phyloP scores from a whole-genome alignment of 345 rosid genomes.

The Eucalyptus tenuipes region DNA sequence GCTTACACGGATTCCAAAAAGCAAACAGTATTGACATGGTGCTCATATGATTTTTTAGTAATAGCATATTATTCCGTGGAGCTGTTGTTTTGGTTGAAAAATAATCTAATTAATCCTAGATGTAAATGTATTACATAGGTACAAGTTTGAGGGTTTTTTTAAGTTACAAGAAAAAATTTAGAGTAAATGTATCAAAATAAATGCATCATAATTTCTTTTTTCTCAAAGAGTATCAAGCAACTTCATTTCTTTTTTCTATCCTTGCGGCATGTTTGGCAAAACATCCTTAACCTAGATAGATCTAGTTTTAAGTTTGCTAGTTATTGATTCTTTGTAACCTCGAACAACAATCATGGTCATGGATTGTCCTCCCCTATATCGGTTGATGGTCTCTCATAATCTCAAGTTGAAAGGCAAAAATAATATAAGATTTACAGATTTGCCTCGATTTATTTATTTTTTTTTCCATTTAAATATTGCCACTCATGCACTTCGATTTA shows the following conservation, averaged over 20 bases:
- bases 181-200: no score
- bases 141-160: no score
- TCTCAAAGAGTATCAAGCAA: neutral
- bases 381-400: neutral
- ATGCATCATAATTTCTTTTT: no score
- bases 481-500: neutral
- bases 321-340: neutral
- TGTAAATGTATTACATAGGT: no score
- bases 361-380: neutral
- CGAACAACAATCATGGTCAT: neutral
- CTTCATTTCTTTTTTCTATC: neutral
- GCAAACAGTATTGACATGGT: fast-evolving
- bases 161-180: no score
- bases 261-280: neutral
- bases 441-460: neutral
- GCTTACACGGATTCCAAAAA: neutral
- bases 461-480: neutral
- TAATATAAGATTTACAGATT: neutral
- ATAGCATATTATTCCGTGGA: no score
- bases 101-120: no score
- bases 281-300: neutral
- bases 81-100: no score
- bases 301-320: neutral
- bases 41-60: neutral
- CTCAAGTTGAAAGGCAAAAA: neutral